Conservation (phyloP, 2,329 filamentous ascomycete species). For the Pseudocercospora vitis region DNA sequence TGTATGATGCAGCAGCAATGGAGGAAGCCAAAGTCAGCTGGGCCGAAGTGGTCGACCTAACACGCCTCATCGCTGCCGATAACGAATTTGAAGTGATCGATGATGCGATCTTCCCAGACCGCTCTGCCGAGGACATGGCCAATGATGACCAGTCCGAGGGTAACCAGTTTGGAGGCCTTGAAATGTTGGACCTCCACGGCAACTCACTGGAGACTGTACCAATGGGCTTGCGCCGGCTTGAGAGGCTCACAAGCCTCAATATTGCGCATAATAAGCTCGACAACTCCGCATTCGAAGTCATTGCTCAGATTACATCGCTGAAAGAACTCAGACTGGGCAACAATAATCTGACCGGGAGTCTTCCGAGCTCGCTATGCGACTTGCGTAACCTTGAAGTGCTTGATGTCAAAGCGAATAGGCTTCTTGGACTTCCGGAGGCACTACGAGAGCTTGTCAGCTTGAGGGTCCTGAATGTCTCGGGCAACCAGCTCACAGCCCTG, state of each 20-base stretch:
- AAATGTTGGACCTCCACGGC: conserved; percentile 80
- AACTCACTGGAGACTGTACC: conserved; percentile 75
- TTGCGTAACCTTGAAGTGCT: conserved; percentile 73
- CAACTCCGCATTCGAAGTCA: conserved; percentile 68
- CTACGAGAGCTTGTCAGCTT: conserved; percentile 68
- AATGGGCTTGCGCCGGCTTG: conserved; percentile 70
- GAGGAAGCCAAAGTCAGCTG: conserved; percentile 67
- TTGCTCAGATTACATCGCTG: conserved; percentile 70
- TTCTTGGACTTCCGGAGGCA: conserved; percentile 68
- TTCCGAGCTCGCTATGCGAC: conserved; percentile 63
- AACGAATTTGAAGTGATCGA: conserved; percentile 78
- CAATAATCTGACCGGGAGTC: conserved; percentile 68
- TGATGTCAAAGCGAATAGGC: conserved; percentile 77
- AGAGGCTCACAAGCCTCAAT: conserved; percentile 76
- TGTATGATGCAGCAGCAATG: conserved; percentile 79
- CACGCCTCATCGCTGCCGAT: conserved; percentile 80
- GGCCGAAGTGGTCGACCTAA: conserved; percentile 89
- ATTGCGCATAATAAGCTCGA: conserved; percentile 73
- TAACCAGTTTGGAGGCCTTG: conserved; percentile 78
- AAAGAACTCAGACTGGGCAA: conserved; percentile 79
- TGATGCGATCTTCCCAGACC: conserved; percentile 77
- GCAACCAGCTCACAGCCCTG: conserved; percentile 72
- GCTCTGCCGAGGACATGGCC: conserved; percentile 52
- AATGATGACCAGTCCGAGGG: conserved; percentile 67
- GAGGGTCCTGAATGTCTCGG: conserved; percentile 73